A percentile compares a stretch with the other conserved stretches of the same genome.
These are phyloP conservation scores for Fusarium solani-melongenae DNA, from an alignment of 2,329 filamentous ascomycete species.

Conservation along the genomic window DNA sequence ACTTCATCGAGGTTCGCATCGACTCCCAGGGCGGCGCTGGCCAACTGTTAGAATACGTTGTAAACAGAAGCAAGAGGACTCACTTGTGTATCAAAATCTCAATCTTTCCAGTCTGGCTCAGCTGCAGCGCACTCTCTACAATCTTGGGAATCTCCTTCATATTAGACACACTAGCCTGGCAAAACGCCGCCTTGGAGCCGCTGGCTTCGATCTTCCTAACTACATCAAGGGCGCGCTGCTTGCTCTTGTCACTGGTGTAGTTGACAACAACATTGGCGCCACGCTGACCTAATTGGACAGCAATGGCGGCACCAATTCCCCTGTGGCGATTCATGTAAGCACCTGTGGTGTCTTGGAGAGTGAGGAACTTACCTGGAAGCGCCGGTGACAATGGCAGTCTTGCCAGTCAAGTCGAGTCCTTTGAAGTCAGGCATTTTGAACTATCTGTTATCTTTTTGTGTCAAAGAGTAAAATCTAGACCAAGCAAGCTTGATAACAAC, in stretches of 20 bases:
- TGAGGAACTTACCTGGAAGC: conserved; percentile 21
- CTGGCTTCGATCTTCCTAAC: conserved; percentile 22
- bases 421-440: conserved; percentile 16
- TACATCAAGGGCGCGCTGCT: conserved; percentile 26
- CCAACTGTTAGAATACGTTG: too few species aligned
- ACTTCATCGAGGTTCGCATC: conserved; percentile 30
- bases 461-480: neutral
- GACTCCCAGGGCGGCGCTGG: conserved; percentile 13
- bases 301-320: conserved; percentile 35
- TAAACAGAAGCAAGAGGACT: neutral
- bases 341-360: neutral
- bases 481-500: neutral
- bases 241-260: conserved; percentile 24
- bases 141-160: conserved; percentile 29
- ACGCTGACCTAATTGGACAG: conserved; percentile 20
- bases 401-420: conserved; percentile 38
- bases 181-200: conserved; percentile 22
- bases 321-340: neutral
- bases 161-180: conserved; percentile 33
- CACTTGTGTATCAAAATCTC: conserved; percentile 42
- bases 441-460: neutral
- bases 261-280: conserved; percentile 40
- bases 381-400: conserved; percentile 40
- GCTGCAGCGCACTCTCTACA: conserved; percentile 26
- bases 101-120: conserved; percentile 38